Evolutionary conservation across 129 eudicot genomes (phyloP), one percentile per base, ranked within the genome.

Genomic region (Rutidosis leptorrhynchoides): DNA sequence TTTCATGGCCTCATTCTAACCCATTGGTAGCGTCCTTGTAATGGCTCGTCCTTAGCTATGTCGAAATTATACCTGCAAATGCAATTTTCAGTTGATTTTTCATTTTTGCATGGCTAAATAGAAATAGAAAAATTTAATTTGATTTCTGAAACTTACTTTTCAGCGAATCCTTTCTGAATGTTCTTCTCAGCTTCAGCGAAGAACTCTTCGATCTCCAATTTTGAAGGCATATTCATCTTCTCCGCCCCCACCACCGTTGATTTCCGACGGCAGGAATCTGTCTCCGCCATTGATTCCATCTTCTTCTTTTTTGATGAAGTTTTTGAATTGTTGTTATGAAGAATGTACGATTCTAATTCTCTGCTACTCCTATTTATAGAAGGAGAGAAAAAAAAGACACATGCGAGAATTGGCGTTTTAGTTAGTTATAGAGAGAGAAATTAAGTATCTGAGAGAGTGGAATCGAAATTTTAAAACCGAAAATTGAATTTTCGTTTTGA

Each of bases 11-110:
- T 83, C 24, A 81, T 56, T 49, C 48, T 77, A 71, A 74, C 75
- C 96, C 96, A 89, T 59, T 85, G 83, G 59, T 73, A 89, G 15
- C 95, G 94, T 35, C 96, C 96, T 79, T 85, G 79, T 79, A 81
- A 24, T 27, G 96, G 90, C 67, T 67, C 69, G 48, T 85, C 96
- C 58, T 83, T 88, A 54, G 56, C 83, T 26, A 85, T 52, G 79
- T 88, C 96, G 60, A 33, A 89, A 65, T 89, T 89, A 62, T 89
- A 89, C 90, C 96, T 89, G 77, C 17, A 65, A n/a, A 51, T 19
- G 68, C 12, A 11, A 8, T 4, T 22, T 46, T 27, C 33, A 71
- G 22, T 49, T 48, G 10, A 9, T 8, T 62, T 62, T n/a, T n/a
- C n/a, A n/a, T 19, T 21, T 61, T 61, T 32, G 11, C 45, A 37